Evolutionary conservation across 78 protist species (phyloP), one percentile per base, ranked within the genome.

Genomic region (Thecamonas trahens): DNA sequence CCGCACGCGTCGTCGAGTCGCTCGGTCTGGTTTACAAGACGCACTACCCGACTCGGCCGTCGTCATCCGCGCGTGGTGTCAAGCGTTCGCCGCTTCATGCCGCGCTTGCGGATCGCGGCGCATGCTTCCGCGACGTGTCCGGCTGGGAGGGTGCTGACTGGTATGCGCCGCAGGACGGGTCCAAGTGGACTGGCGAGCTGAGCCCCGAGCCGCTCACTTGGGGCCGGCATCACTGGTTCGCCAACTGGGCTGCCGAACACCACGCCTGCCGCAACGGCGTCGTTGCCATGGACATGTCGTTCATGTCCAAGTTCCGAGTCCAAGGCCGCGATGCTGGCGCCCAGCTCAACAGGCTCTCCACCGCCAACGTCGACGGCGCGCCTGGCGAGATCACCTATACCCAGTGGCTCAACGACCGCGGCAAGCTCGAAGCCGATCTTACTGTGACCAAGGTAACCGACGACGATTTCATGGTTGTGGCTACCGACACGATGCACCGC

Each of bases 1-100:
- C 38, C 47, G 65, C 22, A 17, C 55, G 72, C 34, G 45, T n/a
- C 31, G 53, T 29, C 61, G 81, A 76, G 63, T 3, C 64, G 37
- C 81, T 76, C 17, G 72, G 81, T 15, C 66, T 39, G 8, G 58
- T 37, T 49, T 76, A 76, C 72, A 38, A 20, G 40, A 32, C n/a
- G 39, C 81, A 31, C 26, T 76, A 45, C 54, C 81, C 81, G 24
- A n/a, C 13, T 24, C 34, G 34, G 35, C 31, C 18, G 67, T 57
- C n/a, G 15, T 26, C 14, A 26, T 38, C n/a, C 24, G 54, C 22
- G 13, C 45, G 71, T 17, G 15, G 0, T 53, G 38, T 40, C 28
- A 18, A n/a, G 22, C 35, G 28, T 24, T 63, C 71, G 13, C 70
- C 71, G 29, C 58, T 49, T 28, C 54, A 74, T 42, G 71, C 38